A percentile compares a stretch with the other conserved stretches of the same genome.
Conservation (phyloP, 2,329 filamentous ascomycete genomes). For the Neofusicoccum ribis region DNA sequence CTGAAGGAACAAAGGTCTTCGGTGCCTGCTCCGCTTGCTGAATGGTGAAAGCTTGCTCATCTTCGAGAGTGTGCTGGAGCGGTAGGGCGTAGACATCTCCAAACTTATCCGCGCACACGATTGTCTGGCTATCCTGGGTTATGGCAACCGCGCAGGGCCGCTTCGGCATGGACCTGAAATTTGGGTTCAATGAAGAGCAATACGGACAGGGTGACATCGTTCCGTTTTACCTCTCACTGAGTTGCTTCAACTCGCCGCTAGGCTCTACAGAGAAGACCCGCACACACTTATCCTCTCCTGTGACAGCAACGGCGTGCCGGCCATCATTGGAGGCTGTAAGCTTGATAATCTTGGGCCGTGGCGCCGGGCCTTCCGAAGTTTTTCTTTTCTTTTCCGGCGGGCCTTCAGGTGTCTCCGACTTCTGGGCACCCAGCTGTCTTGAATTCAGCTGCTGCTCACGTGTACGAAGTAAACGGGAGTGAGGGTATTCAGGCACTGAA, state of each 20-base stretch:
- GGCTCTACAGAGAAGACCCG: constrained; percentile 74
- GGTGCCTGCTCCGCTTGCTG: constrained; percentile 22
- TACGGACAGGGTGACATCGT: not conserved
- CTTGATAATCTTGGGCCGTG: constrained; percentile 63
- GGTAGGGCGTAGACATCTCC: constrained; percentile 93
- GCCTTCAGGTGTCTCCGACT: constrained; percentile 31
- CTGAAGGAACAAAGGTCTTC: constrained; percentile 52
- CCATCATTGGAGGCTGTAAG: constrained; percentile 65
- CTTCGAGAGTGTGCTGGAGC: constrained; percentile 53
- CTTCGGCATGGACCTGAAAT: constrained; percentile 81
- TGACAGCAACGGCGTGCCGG: constrained; percentile 72
- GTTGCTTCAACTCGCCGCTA: constrained; percentile 61
- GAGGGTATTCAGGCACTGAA: no score
- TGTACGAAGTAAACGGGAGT: not conserved
- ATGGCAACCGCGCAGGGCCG: constrained; percentile 76
- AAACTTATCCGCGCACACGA: constrained; percentile 90
- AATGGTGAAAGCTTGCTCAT: constrained; percentile 26
- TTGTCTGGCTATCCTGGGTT: constrained; percentile 67
- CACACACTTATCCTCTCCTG: constrained; percentile 87
- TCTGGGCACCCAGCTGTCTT: constrained; percentile 15
- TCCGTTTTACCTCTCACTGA: constrained; percentile 67
- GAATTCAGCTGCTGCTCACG: constrained; percentile 26
- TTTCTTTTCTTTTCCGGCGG: constrained; percentile 46
- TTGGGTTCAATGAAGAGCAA: not conserved
- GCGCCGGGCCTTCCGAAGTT: constrained; percentile 19